Conservation (phyloP, 1,139 yeast genomes). For the Schwanniomyces etchellsii region DNA sequence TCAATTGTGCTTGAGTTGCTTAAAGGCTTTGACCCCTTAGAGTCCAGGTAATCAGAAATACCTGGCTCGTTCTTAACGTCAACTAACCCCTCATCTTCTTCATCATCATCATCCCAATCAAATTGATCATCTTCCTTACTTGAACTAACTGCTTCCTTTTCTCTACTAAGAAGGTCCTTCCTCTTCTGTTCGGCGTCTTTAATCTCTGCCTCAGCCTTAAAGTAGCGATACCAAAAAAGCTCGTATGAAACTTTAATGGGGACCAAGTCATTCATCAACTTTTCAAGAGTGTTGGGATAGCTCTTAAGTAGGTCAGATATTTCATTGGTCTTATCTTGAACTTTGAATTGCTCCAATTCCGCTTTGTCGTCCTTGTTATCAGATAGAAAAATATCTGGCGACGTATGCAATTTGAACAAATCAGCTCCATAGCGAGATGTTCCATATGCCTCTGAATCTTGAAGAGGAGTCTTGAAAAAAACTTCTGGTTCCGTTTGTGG, state of each 20-base stretch:
- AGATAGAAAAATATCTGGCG: constrained; percentile 14
- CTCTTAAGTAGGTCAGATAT: constrained; percentile 44
- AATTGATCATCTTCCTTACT: constrained; percentile 43
- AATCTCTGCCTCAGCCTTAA: constrained; percentile 48
- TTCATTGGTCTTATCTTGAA: constrained; percentile 46
- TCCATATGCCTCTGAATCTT: constrained; percentile 29
- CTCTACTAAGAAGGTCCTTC: constrained; percentile 47
- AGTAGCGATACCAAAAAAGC: constrained; percentile 75
- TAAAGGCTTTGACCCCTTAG: no score
- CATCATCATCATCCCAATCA: constrained; percentile 60
- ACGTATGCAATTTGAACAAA: constrained; percentile 36
- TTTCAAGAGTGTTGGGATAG: constrained; percentile 47
- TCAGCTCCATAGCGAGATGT: constrained; percentile 38
- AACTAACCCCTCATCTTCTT: constrained; percentile 33
- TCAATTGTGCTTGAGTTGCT: no score
- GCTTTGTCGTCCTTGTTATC: constrained; percentile 13
- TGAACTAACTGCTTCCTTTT: constrained; percentile 25
- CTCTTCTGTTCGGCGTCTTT: constrained; percentile 63
- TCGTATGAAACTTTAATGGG: constrained; percentile 57
- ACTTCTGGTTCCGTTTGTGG: constrained; percentile 14
- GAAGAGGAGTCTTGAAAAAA: constrained; percentile 16
- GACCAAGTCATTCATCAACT: constrained; percentile 59
- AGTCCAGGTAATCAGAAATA: no score
- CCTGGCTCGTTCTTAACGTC: not conserved
- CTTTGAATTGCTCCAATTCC: constrained; percentile 28